These are phyloP conservation scores for Dioszegia crocea DNA, from an alignment of 768 basidiomycete species.

Conservation along the genomic window DNA sequence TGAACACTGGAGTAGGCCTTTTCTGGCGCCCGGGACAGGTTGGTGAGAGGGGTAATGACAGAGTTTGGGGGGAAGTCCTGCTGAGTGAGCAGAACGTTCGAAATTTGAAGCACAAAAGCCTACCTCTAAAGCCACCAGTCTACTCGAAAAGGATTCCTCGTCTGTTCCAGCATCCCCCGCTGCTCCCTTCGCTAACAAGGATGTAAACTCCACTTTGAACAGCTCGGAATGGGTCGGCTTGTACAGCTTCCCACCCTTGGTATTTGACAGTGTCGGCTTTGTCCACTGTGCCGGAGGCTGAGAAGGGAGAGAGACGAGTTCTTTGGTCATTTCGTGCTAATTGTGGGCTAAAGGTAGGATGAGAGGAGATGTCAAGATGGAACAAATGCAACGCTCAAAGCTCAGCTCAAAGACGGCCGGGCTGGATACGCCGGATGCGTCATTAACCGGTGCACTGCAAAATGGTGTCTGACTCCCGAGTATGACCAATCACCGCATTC, in stretches of 20 bases:
- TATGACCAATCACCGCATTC: neutral
- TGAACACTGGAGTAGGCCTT: slow-evolving; percentile 59
- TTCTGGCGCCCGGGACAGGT: slow-evolving; percentile 36
- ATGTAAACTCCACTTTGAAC: slow-evolving; percentile 39
- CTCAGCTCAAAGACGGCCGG: no score
- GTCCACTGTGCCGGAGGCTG: slow-evolving; percentile 23
- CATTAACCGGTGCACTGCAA: neutral
- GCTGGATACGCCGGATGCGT: slow-evolving; percentile 13
- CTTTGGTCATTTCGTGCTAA: slow-evolving; percentile 24
- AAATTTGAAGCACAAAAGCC: slow-evolving; percentile 7
- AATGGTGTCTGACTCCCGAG: no score
- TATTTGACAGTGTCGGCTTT: slow-evolving; percentile 42
- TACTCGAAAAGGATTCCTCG: slow-evolving; percentile 40
- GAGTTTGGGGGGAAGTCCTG: slow-evolving; percentile 41
- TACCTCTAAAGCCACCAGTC: slow-evolving; percentile 39
- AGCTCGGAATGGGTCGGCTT: slow-evolving; percentile 42
- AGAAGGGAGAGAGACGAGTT: slow-evolving; percentile 22
- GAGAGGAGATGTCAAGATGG: neutral
- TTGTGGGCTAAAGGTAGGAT: neutral
- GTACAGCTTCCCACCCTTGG: slow-evolving; percentile 41
- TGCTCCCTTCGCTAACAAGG: neutral
- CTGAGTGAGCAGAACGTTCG: neutral
- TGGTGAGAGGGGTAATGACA: slow-evolving; percentile 30
- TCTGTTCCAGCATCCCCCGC: slow-evolving; percentile 11
- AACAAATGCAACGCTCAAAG: neutral